Evolutionary conservation across 75 land plant species (phyloP), one percentile per base, ranked within the genome.

Genomic region (Ceratopteris richardii): DNA sequence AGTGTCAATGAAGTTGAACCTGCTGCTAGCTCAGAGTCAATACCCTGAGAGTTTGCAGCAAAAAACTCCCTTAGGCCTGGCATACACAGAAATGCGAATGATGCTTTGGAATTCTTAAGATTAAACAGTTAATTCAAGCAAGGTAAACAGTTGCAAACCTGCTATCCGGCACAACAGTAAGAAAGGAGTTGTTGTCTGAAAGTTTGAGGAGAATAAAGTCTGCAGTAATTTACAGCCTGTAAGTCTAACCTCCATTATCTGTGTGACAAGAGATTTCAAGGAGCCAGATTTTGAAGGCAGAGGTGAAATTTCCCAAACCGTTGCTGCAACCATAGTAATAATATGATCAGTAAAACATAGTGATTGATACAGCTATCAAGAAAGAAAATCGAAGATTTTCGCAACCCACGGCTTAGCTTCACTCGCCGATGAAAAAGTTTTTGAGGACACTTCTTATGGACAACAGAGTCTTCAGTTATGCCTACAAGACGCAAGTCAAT

Each of bases 1-100:
- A 46, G 22, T 21, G 17, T 4, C 17, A 17, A n/a, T 46, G 50
- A 18, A 14, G 4, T 5, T 2, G 22, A 18, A 46, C 22, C 50
- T 21, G 18, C 50, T 46, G 18, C 12, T 17, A 6, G 13, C 3
- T 5, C 51, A 43, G 64, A 82, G 26, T 4, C 66, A 54, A 30
- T 60, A 11, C 77, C 64, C 24, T 76, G 47, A 56, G 85, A 83
- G 57, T 81, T 87, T 66, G 98, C 96, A 50, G 63, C 80, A 72
- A 93, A 71, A 58, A 85, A 86, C 62, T 88, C 98, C 64, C 83
- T 80, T 29, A 93, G 53, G 53, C 96, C 98, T 93, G 68, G 40
- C 37, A 33, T 33, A 33, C 37, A 33, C 37, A 33, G 3, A 9
- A 33, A 33, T 4, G 37, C 9, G 9, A 33, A 33, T 33, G 37